Percentiles rank a stretch among this genome's conserved stretches.
These are phyloP conservation scores for Malassezia nana DNA, from an alignment of 1,284 basidiomycete species.

Conservation along the genomic window DNA sequence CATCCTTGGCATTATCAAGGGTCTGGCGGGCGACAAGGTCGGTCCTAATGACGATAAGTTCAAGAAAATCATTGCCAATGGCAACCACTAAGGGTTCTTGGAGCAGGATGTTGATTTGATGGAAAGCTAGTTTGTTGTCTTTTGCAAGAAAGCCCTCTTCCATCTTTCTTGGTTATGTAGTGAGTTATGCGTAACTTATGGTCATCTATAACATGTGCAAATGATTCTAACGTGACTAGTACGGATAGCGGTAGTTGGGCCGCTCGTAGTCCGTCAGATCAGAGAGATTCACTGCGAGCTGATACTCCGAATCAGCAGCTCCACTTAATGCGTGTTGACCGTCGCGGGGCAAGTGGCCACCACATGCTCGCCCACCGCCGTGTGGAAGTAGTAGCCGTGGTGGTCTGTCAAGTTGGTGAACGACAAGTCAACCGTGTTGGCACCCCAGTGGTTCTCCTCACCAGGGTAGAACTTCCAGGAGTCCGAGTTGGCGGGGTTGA, in stretches of 20 bases:
- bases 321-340: not conserved
- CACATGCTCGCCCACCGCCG: not conserved
- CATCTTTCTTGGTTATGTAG: not conserved
- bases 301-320: not conserved
- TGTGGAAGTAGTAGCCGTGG: constrained; percentile 8
- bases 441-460: constrained; percentile 34
- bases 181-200: no score
- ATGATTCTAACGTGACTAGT: constrained; percentile 22
- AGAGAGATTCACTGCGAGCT: constrained; percentile 27
- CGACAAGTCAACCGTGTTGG: constrained; percentile 19
- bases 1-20: not conserved
- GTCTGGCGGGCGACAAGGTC: not conserved
- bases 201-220: no score
- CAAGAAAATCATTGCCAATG: constrained; percentile 1
- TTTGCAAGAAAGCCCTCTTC: not conserved
- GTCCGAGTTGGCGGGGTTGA: constrained; percentile 25
- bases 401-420: constrained; percentile 1
- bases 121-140: no score
- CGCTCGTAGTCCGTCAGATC: constrained; percentile 45
- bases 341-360: not conserved
- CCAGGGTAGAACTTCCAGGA: constrained; percentile 28
- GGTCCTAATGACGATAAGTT: not conserved
- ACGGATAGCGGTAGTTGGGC: constrained; percentile 40
- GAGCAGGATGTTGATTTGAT: no score
- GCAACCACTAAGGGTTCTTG: no score